These are phyloP conservation scores for Fusarium verrucosum DNA, from an alignment of 2,329 filamentous ascomycete genomes.

Conservation along the genomic window DNA sequence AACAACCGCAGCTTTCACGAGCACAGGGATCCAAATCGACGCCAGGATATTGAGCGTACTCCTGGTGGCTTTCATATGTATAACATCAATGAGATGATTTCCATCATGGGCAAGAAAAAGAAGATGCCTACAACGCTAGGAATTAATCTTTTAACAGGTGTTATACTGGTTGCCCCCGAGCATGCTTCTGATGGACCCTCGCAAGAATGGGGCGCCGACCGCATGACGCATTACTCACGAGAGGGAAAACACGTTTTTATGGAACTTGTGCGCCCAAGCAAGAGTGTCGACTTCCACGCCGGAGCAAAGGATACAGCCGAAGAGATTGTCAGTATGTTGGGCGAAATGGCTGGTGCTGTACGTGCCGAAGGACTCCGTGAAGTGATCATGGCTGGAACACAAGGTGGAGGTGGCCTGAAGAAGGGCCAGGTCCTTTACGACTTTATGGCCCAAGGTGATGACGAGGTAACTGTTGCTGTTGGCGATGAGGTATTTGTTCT, in stretches of 20 bases:
- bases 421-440: slow-evolving; percentile 91
- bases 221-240: slow-evolving; percentile 95
- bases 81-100: slow-evolving; percentile 97
- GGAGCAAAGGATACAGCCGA: slow-evolving; percentile 96
- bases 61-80: slow-evolving; percentile 92
- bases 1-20: slow-evolving; percentile 48
- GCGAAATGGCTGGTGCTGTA: slow-evolving; percentile 87
- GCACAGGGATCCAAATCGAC: slow-evolving; percentile 26
- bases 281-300: slow-evolving; percentile 95
- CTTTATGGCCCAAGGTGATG: slow-evolving; percentile 95
- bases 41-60: slow-evolving; percentile 56
- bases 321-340: slow-evolving; percentile 88
- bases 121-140: slow-evolving; percentile 98
- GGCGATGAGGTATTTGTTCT: slow-evolving; percentile 92
- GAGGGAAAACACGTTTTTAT: slow-evolving; percentile 98
- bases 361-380: slow-evolving; percentile 86
- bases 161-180: slow-evolving; percentile 90
- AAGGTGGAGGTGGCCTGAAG: slow-evolving; percentile 62
- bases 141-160: slow-evolving; percentile 88
- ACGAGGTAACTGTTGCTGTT: slow-evolving; percentile 90
- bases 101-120: slow-evolving; percentile 95
- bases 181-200: slow-evolving; percentile 82
- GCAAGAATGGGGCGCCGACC: slow-evolving; percentile 93
- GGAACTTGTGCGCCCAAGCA: slow-evolving; percentile 90
- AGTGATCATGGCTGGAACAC: slow-evolving; percentile 81